Conservation (phyloP, 768 basidiomycete genomes). For the Podaxis sp. region DNA sequence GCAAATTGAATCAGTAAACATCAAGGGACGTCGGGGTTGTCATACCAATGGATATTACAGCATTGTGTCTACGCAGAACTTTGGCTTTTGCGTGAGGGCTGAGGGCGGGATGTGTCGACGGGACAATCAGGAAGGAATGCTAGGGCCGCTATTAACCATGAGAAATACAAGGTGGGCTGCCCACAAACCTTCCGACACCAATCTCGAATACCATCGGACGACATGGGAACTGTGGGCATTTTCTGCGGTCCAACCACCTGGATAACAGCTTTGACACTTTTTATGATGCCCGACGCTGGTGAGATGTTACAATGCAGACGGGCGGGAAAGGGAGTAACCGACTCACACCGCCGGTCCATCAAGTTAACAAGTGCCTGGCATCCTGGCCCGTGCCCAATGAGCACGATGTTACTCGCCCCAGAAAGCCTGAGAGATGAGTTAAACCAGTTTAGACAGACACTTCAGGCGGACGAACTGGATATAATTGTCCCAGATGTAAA, state of each 20-base stretch:
- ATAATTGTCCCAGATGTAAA: slow-evolving; percentile 96
- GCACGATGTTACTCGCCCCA: slow-evolving; percentile 62
- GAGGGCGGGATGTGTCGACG: slow-evolving; percentile 53
- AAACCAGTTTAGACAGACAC: not conserved
- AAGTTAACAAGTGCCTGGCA: slow-evolving; percentile 74
- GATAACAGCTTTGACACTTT: slow-evolving; percentile 63
- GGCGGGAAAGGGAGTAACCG: not conserved
- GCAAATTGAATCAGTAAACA: not conserved
- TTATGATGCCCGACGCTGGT: slow-evolving; percentile 48
- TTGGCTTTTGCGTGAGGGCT: slow-evolving; percentile 34
- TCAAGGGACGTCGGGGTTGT: not conserved
- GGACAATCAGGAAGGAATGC: slow-evolving; percentile 72
- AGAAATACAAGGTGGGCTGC: not conserved
- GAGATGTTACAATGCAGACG: slow-evolving; percentile 4
- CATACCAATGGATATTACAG: slow-evolving; percentile 59
- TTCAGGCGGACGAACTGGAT: slow-evolving; percentile 51
- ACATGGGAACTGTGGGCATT: slow-evolving; percentile 49
- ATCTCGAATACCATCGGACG: slow-evolving; percentile 47
- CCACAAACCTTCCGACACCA: slow-evolving; percentile 71
- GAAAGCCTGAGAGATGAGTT: slow-evolving; percentile 49
- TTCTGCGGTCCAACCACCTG: slow-evolving; percentile 72
- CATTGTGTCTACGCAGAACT: slow-evolving; percentile 60
- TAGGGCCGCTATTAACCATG: slow-evolving; percentile 23
- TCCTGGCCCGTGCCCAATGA: slow-evolving; percentile 88
- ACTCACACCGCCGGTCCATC: slow-evolving; percentile 64